Conservation (phyloP, 495 filamentous ascomycete species). For the Trichoderma reesei region DNA sequence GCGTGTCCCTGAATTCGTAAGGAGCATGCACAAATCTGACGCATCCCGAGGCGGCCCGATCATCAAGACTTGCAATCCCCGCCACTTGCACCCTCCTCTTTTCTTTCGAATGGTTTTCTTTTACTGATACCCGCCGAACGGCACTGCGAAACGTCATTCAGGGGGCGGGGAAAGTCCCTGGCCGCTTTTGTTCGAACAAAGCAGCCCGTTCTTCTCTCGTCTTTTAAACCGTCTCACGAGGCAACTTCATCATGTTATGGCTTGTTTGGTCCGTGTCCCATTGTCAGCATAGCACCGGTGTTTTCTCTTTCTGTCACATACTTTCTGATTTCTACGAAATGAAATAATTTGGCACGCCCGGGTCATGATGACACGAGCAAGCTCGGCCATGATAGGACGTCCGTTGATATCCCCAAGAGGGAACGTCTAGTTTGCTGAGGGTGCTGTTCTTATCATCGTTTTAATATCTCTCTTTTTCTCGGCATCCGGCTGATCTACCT, state of each 20-base stretch:
- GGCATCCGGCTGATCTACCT: too few species aligned
- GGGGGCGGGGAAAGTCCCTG: neutral
- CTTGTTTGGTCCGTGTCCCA: neutral
- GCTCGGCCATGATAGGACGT: neutral
- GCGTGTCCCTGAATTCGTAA: conserved; percentile 37
- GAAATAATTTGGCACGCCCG: neutral
- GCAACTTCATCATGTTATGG: neutral
- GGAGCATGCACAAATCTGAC: neutral
- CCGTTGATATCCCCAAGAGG: too few species aligned
- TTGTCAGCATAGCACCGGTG: conserved; percentile 8
- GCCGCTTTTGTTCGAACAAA: neutral
- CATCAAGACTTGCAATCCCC: too few species aligned
- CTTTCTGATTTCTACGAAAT: neutral
- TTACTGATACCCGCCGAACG: conserved; percentile 8
- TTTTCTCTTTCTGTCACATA: neutral
- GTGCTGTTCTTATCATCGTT: too few species aligned
- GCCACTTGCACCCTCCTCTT: neutral
- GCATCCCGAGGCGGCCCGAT: too few species aligned
- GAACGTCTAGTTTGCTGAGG: too few species aligned
- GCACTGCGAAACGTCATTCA: conserved; percentile 3
- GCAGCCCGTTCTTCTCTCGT: too few species aligned
- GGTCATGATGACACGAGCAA: neutral
- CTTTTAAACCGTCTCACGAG: neutral
- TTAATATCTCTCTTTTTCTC: too few species aligned
- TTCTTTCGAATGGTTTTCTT: neutral